These are phyloP conservation scores for Leptoxyphium fumago DNA, from an alignment of 2,329 filamentous ascomycete genomes.

Conservation along the genomic window DNA sequence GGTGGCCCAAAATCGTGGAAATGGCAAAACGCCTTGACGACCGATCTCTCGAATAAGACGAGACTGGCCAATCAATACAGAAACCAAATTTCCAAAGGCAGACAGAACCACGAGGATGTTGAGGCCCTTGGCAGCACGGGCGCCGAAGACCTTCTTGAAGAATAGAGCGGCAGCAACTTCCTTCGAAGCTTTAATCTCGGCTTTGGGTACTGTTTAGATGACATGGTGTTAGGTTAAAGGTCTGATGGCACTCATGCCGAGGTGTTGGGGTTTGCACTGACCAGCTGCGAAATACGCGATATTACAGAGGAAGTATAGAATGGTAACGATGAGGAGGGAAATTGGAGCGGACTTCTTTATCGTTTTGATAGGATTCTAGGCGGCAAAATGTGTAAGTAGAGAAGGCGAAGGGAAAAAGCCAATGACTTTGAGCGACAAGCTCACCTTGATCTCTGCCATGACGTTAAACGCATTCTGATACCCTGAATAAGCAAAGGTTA, in stretches of 20 bases:
- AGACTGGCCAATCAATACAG: constrained; percentile 54
- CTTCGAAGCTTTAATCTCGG: constrained; percentile 39
- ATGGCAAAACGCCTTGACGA: constrained; percentile 51
- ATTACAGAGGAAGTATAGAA: constrained; percentile 53
- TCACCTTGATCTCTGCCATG: constrained; percentile 43
- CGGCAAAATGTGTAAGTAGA: too few relatives aligned
- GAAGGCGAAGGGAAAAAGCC: too few relatives aligned
- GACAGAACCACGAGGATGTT: constrained; percentile 54
- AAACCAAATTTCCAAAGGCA: constrained; percentile 52
- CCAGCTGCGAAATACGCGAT: constrained; percentile 19
- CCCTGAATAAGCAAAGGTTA: constrained; percentile 56
- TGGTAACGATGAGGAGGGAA: constrained; percentile 42
- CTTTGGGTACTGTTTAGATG: constrained; percentile 32
- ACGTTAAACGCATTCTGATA: constrained; percentile 57
- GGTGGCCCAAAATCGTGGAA: constrained; percentile 47
- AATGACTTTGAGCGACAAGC: too few relatives aligned
- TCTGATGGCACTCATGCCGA: too few relatives aligned
- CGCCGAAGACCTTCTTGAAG: constrained; percentile 41
- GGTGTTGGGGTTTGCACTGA: too few relatives aligned
- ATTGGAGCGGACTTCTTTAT: constrained; percentile 50
- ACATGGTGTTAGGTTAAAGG: too few relatives aligned
- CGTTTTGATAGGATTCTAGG: constrained; percentile 43
- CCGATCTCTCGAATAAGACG: constrained; percentile 52
- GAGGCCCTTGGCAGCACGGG: constrained; percentile 40
- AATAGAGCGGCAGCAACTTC: constrained; percentile 42